These are phyloP conservation scores for Luffa aegyptiaca DNA, from an alignment of 306 rosid species.

Conservation along the genomic window DNA sequence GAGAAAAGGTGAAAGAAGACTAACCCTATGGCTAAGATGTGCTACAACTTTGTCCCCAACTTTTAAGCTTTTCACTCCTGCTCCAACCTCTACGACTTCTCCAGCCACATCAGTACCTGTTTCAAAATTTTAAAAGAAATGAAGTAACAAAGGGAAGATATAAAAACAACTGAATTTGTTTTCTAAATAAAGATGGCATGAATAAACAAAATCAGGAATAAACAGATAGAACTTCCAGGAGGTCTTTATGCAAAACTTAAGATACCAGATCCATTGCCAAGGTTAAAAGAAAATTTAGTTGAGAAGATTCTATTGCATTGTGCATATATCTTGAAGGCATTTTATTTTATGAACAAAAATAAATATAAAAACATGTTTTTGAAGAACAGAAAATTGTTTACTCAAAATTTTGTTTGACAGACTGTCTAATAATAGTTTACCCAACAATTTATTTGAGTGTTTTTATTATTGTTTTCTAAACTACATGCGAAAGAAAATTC, in stretches of 20 bases:
- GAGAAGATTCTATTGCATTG: background rate
- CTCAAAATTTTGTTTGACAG: background rate
- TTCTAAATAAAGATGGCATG: background rate
- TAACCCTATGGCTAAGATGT: constrained; percentile 30
- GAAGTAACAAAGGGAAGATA: background rate
- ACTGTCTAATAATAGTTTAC: background rate
- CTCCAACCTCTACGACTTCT: constrained; percentile 44
- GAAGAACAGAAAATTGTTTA: background rate
- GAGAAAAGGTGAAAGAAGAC: constrained; percentile 2
- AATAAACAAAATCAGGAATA: background rate
- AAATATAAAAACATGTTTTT: background rate
- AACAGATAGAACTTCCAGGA: background rate
- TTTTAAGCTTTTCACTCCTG: constrained; percentile 39
- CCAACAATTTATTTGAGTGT: background rate
- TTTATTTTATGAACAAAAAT: background rate
- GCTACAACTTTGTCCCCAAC: constrained; percentile 59
- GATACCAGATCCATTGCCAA: background rate
- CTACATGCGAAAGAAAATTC: background rate
- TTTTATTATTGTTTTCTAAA: background rate
- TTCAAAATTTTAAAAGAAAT: background rate
- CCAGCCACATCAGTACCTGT: constrained; percentile 61
- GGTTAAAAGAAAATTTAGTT: background rate
- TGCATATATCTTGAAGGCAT: background rate
- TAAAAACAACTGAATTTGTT: background rate
- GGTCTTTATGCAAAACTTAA: background rate